phyloP scores from a whole-genome alignment of 768 basidiomycete genomes.

The Boletus vinaceobasis region DNA sequence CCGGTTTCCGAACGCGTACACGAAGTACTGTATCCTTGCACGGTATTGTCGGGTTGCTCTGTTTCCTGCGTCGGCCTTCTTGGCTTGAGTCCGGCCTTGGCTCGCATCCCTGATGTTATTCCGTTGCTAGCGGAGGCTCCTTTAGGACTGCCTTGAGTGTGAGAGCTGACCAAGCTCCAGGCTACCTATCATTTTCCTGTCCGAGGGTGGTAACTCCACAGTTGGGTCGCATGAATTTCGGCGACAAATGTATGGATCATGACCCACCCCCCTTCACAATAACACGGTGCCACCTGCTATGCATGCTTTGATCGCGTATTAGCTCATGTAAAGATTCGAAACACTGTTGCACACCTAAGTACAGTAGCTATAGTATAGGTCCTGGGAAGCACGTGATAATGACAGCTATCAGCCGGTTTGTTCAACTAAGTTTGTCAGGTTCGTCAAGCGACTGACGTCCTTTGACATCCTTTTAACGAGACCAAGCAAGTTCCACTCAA shows the following conservation, averaged over 20 bases:
- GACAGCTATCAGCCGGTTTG: no score
- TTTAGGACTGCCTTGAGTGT: background rate
- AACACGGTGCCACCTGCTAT: no score
- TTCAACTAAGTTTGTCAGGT: no score
- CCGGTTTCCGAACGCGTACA: background rate
- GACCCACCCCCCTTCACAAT: background rate
- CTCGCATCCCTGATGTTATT: background rate
- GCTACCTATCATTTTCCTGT: background rate
- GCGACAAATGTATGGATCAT: background rate
- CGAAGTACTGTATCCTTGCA: background rate
- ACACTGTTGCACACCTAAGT: background rate
- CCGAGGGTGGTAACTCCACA: background rate
- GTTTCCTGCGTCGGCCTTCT: background rate
- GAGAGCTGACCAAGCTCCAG: background rate
- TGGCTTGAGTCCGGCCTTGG: background rate
- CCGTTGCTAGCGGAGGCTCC: background rate
- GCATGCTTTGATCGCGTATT: background rate
- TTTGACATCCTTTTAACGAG: no score
- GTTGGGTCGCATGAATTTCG: background rate
- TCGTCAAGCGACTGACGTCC: background rate
- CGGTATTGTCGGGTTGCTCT: background rate
- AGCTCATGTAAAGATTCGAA: background rate
- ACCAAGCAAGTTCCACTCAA: background rate
- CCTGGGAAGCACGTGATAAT: background rate
- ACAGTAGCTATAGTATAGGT: background rate